Percentiles rank a stretch among this genome's conserved stretches.
These are phyloP conservation scores for Cyclotella atomus DNA, from an alignment of 108 stramenopile genomes.

Conservation along the genomic window DNA sequence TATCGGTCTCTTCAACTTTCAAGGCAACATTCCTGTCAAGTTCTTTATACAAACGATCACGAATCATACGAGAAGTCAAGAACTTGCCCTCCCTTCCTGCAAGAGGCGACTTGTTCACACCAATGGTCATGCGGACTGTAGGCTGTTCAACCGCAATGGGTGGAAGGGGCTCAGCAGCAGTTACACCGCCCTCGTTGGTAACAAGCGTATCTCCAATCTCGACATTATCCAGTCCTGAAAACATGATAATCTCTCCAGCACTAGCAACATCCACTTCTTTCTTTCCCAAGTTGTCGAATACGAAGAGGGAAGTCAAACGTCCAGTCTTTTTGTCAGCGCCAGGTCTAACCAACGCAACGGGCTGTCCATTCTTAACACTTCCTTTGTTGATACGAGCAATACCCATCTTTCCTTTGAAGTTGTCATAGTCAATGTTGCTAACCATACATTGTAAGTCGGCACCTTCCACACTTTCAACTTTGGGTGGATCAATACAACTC, in stretches of 20 bases:
- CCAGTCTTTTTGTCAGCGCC: constrained; percentile 81
- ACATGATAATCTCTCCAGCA: constrained; percentile 99
- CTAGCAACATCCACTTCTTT: constrained; percentile 84
- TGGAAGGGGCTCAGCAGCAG: constrained; percentile 85
- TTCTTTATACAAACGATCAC: constrained; percentile 97
- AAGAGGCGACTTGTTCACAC: constrained; percentile 98
- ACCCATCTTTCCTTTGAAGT: constrained; percentile 99
- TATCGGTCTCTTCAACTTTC: constrained; percentile 85
- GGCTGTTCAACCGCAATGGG: constrained; percentile 98
- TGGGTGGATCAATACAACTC: constrained; percentile 73
- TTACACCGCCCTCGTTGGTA: constrained; percentile 77
- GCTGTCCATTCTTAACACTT: constrained; percentile 78
- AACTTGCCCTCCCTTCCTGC: constrained; percentile 98
- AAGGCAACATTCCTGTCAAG: constrained; percentile 97
- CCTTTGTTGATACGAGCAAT: constrained; percentile 94
- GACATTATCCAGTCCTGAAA: constrained; percentile 90
- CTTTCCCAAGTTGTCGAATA: constrained; percentile 96
- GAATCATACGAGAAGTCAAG: constrained; percentile 96
- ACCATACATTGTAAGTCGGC: constrained; percentile 87
- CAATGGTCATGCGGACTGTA: constrained; percentile 98
- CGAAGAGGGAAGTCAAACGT: constrained; percentile 85
- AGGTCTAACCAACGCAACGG: constrained; percentile 80
- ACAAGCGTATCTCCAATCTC: constrained; percentile 97
- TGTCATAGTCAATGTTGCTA: constrained; percentile 97
- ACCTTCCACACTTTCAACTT: constrained; percentile 60